Conservation (phyloP, 179 eudicot genomes). For the Beta lomatogona region DNA sequence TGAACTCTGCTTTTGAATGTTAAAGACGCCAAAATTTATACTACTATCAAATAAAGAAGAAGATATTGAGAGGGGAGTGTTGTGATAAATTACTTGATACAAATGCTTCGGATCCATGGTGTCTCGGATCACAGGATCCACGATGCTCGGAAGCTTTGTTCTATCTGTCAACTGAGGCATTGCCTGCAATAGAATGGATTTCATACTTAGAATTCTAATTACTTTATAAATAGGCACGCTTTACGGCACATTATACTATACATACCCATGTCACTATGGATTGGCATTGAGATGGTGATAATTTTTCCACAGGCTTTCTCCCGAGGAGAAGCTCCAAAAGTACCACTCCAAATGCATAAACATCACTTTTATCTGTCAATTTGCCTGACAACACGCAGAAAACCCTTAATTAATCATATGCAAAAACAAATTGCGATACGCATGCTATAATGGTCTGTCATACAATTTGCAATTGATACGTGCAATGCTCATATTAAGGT, state of each 20-base stretch:
- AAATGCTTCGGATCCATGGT: slow-evolving; percentile 84
- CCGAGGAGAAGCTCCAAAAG: slow-evolving; percentile 81
- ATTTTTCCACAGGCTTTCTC: slow-evolving; percentile 79
- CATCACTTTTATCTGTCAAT: slow-evolving; percentile 86
- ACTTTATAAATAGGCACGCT: neutral
- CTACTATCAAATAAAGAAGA: neutral
- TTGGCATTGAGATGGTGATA: slow-evolving; percentile 67
- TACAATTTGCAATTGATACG: neutral
- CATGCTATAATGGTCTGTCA: neutral
- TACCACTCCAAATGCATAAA: slow-evolving; percentile 85
- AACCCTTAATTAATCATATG: neutral
- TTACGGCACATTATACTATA: slow-evolving; percentile 15
- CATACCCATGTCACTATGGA: slow-evolving; percentile 89
- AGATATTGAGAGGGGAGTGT: neutral
- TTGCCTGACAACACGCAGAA: slow-evolving; percentile 48
- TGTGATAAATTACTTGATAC: slow-evolving; percentile 55
- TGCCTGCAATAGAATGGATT: slow-evolving; percentile 49
- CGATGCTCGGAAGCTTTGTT: slow-evolving; percentile 72
- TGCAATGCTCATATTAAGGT: neutral
- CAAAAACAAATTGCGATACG: neutral
- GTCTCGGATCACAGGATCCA: slow-evolving; percentile 77
- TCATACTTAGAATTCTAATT: neutral
- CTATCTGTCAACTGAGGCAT: slow-evolving; percentile 89
- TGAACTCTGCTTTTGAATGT: neutral
- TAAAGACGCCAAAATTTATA: neutral